phyloP scores from a whole-genome alignment of 2,329 filamentous ascomycete genomes.

The Sporothrix inflata region DNA sequence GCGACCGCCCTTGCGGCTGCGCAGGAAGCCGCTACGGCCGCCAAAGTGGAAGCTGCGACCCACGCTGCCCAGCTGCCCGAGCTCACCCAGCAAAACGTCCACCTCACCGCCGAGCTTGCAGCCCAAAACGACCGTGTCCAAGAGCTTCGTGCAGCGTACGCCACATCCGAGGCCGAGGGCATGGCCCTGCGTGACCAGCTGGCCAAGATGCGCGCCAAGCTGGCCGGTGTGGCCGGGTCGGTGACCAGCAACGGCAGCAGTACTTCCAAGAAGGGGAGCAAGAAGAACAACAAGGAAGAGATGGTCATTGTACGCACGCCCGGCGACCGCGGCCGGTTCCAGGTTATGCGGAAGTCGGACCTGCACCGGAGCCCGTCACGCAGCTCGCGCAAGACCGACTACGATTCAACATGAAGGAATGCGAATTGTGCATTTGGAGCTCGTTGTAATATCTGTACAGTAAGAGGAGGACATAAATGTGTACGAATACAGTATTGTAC shows the following conservation, averaged over 20 bases:
- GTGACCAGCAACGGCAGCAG: not conserved
- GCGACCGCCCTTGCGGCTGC: not conserved
- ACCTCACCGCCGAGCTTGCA: not conserved
- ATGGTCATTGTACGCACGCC: conserved; percentile 34
- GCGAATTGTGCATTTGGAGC: too few species aligned
- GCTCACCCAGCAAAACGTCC: conserved; percentile 1
- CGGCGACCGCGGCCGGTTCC: conserved; percentile 33
- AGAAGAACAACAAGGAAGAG: conserved; percentile 31
- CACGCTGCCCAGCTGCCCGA: conserved; percentile 1
- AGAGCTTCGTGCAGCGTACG: conserved; percentile 20
- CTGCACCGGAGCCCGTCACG: conserved; percentile 30
- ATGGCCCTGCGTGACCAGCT: conserved; percentile 31
- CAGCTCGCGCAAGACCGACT: conserved; percentile 28
- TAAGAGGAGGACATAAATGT: not conserved
- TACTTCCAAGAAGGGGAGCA: not conserved
- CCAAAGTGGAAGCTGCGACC: not conserved
- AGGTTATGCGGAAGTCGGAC: conserved; percentile 34
- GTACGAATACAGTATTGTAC: not conserved
- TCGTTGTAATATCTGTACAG: not conserved
- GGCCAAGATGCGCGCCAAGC: conserved; percentile 29
- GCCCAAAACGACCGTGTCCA: not conserved
- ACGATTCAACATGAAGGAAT: conserved; percentile 25
- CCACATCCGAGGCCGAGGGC: conserved; percentile 27
- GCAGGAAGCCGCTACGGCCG: not conserved
- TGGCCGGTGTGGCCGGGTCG: conserved; percentile 14